These are phyloP conservation scores for Aquanectria penicillioides DNA, from an alignment of 2,329 filamentous ascomycete species.

Conservation along the genomic window DNA sequence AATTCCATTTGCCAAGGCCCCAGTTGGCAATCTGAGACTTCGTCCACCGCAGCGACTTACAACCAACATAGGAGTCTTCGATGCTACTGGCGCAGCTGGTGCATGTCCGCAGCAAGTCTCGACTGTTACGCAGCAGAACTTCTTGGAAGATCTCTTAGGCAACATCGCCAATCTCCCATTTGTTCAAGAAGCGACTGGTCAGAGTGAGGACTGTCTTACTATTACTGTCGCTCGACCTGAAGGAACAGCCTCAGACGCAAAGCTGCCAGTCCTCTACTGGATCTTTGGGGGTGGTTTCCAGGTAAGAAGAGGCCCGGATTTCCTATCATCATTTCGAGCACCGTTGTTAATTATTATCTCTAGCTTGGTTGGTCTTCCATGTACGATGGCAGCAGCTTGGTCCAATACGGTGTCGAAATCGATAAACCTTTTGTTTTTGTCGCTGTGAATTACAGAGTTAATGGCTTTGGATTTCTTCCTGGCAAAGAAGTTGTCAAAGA, in stretches of 20 bases:
- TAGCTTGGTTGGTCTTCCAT: no score
- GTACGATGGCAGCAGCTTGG: conserved; percentile 50
- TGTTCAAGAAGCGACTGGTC: conserved; percentile 53
- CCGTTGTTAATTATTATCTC: no score
- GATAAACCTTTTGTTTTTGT: conserved; percentile 71
- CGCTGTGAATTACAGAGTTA: conserved; percentile 71
- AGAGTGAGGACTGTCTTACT: conserved; percentile 63
- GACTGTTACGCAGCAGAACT: conserved; percentile 54
- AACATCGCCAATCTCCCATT: conserved; percentile 55
- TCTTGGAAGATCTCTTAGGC: no score
- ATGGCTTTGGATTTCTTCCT: conserved; percentile 65
- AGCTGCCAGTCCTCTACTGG: conserved; percentile 66
- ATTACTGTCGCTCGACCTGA: conserved; percentile 59
- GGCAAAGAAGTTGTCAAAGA: conserved; percentile 65
- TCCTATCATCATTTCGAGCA: no score
- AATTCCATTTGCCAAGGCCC: conserved; percentile 72
- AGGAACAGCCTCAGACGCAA: conserved; percentile 52
- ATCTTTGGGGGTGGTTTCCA: conserved; percentile 65
- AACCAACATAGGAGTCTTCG: conserved; percentile 59
- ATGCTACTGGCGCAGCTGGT: conserved; percentile 58
- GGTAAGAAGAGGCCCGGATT: conserved; percentile 45
- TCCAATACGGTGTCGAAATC: conserved; percentile 48
- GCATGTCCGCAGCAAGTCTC: conserved; percentile 70
- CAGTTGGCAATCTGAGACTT: conserved; percentile 66
- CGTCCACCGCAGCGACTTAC: conserved; percentile 65